Evolutionary conservation across 2,329 filamentous ascomycete species (phyloP), one percentile per base, ranked within the genome.

Genomic region (Aspergillus sp.): DNA sequence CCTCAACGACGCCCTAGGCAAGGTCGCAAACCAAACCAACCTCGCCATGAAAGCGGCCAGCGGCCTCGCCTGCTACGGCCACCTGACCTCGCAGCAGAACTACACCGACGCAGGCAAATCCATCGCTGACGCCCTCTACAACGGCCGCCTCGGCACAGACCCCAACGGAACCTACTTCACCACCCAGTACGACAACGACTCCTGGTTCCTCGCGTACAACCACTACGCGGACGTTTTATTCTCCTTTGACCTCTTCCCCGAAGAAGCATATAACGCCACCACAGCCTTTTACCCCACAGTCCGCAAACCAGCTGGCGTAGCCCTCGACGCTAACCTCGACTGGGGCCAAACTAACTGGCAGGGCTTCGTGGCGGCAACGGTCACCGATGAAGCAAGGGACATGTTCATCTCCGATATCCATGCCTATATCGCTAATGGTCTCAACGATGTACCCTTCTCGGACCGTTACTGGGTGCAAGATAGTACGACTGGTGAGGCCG

Each of bases 1-100:
- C 1, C 75, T 76, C 2, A 75, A 78, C 58, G 78, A 80, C 51
- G 73, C 71, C n/a, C 67, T 74, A 2, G 74, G 75, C 13, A 58
- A 61, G 13, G 59, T 74, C 3, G 70, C 71, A 17, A 80, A 80
- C 60, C 74, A 79, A 63, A 80, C 78, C 17, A 75, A 75, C 50
- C 70, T 81, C 4, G 77, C 73, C 8, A 71, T 80, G 64, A 80
- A 80, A 64, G 72, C 76, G 5, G 76, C 77, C 17, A 71, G 80
- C 8, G 78, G 70, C 2, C 67, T 81, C 2, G 72, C 72, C 4
- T 73, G 75, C 6, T 68, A 67, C 27, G 66, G 67, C 13, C 54
- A 62, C 10, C 47, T 68, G 30, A 70, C 71, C 6, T 67, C 67
- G 8, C 63, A 74, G 23, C 62, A 57, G 0, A 74, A 71, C 54